Evolutionary conservation across 805 yeast species (phyloP).

Genomic region (Candida glaebosa): DNA sequence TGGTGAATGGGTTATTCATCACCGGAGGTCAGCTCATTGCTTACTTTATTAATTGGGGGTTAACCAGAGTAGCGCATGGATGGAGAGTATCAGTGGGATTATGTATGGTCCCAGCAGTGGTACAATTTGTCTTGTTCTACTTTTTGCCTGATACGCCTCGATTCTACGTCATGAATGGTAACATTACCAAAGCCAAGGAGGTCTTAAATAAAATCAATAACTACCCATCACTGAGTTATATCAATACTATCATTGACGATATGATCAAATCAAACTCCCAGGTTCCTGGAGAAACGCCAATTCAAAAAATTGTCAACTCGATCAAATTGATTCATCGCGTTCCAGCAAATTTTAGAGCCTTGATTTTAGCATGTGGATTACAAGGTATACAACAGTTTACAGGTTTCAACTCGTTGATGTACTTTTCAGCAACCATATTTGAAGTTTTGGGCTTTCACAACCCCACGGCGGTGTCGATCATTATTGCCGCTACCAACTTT

Average conservation of each 20-base stretch:
- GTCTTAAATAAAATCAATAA: conserved; percentile 65
- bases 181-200: conserved; percentile 57
- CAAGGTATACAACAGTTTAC: conserved; percentile 97
- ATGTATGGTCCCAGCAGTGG: conserved; percentile 79
- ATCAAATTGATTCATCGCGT: conserved; percentile 59
- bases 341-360: conserved; percentile 84
- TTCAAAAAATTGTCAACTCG: conserved; percentile 55
- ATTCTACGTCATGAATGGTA: conserved; percentile 71
- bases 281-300: conserved; percentile 38
- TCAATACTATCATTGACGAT: conserved; percentile 67
- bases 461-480: conserved; percentile 91
- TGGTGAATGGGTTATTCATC: conserved; percentile 81
- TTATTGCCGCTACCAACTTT: conserved; percentile 92
- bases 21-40: conserved; percentile 96
- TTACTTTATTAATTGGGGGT: conserved; percentile 89
- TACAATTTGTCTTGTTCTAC: conserved; percentile 71
- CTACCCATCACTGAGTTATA: conserved; percentile 59
- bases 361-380: conserved; percentile 84
- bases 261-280: conserved; percentile 45
- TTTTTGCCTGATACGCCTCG: conserved; percentile 97
- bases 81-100: conserved; percentile 93
- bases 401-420: conserved; percentile 95
- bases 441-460: conserved; percentile 84
- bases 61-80: conserved; percentile 69
- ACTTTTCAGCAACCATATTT: conserved; percentile 89